Conservation (phyloP, 305 asterid genomes). For the Fraxinus platypoda region DNA sequence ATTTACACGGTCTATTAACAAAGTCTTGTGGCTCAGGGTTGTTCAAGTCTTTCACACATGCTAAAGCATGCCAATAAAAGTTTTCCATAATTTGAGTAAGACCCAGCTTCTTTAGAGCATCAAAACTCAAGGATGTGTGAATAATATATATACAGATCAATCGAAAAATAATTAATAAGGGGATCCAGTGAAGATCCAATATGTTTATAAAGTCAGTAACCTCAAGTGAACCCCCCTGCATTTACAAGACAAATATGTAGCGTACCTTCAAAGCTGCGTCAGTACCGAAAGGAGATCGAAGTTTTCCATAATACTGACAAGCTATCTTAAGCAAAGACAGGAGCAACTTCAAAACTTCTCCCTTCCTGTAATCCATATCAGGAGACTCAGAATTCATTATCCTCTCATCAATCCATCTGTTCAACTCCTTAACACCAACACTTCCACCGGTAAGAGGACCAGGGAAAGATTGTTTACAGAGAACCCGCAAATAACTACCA, state of each 20-base stretch:
- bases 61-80: not conserved
- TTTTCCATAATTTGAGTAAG: not conserved
- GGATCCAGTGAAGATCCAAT: not conserved
- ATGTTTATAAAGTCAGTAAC: not conserved
- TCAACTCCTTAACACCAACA: conserved; percentile 72
- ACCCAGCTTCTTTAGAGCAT: not conserved
- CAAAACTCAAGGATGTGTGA: not conserved
- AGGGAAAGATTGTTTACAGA: conserved; percentile 65
- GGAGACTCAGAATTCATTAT: conserved; percentile 48
- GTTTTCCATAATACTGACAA: conserved; percentile 84
- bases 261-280: conserved; percentile 65
- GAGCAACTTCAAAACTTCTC: conserved; percentile 70
- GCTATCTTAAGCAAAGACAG: conserved; percentile 79
- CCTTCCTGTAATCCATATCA: conserved; percentile 53
- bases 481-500: conserved; percentile 61
- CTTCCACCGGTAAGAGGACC: conserved; percentile 93
- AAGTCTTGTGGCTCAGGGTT: not conserved
- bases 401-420: conserved; percentile 92
- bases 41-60: not conserved
- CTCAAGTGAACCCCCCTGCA: conserved; percentile 17
- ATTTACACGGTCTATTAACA: too few relatives aligned
- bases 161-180: not conserved
- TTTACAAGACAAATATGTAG: conserved; percentile 14
- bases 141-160: not conserved
- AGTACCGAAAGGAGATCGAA: conserved; percentile 87